Evolutionary conservation across 177 flowering plant genomes (phyloP).

Genomic region (Vitis hybrid): DNA sequence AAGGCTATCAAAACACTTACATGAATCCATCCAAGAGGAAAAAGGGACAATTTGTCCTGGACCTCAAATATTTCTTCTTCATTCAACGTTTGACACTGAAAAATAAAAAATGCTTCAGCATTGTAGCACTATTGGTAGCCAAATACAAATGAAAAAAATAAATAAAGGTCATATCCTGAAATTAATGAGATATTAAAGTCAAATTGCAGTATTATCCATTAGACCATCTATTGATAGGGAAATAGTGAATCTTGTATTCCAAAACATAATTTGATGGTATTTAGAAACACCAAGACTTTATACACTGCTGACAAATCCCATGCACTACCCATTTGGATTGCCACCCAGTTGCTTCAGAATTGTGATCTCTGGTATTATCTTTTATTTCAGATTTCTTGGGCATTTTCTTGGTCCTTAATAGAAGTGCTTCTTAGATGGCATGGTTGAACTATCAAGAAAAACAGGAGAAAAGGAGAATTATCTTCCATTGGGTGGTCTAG

Average conservation of each 20-base stretch:
- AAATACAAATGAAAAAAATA: background rate
- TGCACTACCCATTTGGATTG: too few species aligned
- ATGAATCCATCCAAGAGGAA: constrained; percentile 98
- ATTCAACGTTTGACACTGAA: constrained; percentile 86
- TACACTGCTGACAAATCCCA: too few species aligned
- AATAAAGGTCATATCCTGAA: background rate
- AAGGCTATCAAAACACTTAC: constrained; percentile 49
- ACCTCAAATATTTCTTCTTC: constrained; percentile 96
- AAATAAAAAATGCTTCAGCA: constrained; percentile 2
- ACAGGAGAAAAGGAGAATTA: too few species aligned
- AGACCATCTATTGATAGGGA: background rate
- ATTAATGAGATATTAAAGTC: background rate
- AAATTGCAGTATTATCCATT: background rate
- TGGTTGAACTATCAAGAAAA: too few species aligned
- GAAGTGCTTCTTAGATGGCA: too few species aligned
- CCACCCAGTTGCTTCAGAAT: too few species aligned
- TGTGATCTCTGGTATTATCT: too few species aligned
- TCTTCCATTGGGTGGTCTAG: too few species aligned
- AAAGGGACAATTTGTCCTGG: constrained; percentile 87
- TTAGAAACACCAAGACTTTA: background rate
- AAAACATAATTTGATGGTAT: background rate
- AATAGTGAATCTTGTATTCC: background rate
- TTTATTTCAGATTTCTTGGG: too few species aligned
- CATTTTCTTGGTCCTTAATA: too few species aligned
- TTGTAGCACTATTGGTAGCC: background rate